These are phyloP conservation scores for Berberis vulgaris DNA, from an alignment of 164 flowering plant species.

Conservation along the genomic window DNA sequence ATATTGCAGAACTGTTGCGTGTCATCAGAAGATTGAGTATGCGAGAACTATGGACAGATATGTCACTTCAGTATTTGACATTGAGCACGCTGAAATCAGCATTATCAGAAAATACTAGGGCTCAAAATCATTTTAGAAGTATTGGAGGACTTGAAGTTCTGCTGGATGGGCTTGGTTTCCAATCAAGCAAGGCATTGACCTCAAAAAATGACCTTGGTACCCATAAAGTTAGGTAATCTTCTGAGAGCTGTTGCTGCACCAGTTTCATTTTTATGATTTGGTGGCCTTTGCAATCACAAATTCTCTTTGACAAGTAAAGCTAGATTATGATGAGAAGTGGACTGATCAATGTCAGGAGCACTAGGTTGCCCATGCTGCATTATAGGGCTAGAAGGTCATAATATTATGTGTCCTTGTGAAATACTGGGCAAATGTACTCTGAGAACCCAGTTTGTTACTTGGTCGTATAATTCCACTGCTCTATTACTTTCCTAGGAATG, in stretches of 20 bases:
- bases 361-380: too few relatives aligned
- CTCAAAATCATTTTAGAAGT: constrained; percentile 96
- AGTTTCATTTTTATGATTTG: not conserved
- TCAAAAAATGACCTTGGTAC: constrained; percentile 15
- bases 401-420: too few relatives aligned
- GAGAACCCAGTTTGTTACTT: too few relatives aligned
- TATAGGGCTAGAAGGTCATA: too few relatives aligned
- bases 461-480: too few relatives aligned
- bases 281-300: not conserved
- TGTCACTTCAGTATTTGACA: constrained; percentile 58
- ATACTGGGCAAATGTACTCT: too few relatives aligned
- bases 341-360: too few relatives aligned
- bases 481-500: too few relatives aligned
- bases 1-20: constrained; percentile 68
- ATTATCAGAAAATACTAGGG: constrained; percentile 68
- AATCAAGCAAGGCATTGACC: constrained; percentile 31
- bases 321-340: too few relatives aligned
- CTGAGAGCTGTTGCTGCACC: not conserved
- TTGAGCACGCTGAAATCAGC: constrained; percentile 59
- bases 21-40: constrained; percentile 71
- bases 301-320: not conserved
- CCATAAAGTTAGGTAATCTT: constrained; percentile 32
- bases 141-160: constrained; percentile 98
- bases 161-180: constrained; percentile 77
- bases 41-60: constrained; percentile 66